Base-by-base conservation (phyloP, 768 basidiomycete genomes). In the Brasilioporus rufonigricans region DNA sequence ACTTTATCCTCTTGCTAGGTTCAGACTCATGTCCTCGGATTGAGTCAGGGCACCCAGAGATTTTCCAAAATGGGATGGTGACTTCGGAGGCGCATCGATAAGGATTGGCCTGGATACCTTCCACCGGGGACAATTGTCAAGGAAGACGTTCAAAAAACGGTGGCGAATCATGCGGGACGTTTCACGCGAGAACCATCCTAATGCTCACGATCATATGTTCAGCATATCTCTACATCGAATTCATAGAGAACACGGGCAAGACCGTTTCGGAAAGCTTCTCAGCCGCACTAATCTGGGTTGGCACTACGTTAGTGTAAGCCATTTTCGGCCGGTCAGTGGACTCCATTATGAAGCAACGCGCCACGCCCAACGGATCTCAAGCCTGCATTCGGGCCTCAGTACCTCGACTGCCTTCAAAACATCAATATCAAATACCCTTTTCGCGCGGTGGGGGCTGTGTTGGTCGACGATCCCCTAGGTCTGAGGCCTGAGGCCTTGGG, bases 31-130 rank as follows among this genome's bases (percentile, higher is more conserved):
- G 56, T 63, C 56, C 64, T 65, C 64, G 66, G 66, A 57, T 23
- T 33, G 32, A 23, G 52, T 60, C 49, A 44, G 33, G n/a, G 26
- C 19, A 39, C 5, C 16, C 27, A 41, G 12, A 23, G 38, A 24
- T 1, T 44, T 61, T 46, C 61, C 49, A 41, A 61, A 73, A 58
- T 4, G 13, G 9, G 40, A 35, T 10, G 4, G 3, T 23, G 45
- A 48, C 57, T 59, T n/a, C n/a, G n/a, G 62, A 64, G 61, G 62
- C 36, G 53, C 60, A 73, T 71, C 71, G 70, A 71, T 71, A 65
- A 71, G 62, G 46, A 53, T 57, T 49, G 49, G 53, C 56, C 48
- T 43, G 52, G 39, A 29, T 43, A 49, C 48, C 44, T 48, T 54
- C 46, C 43, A 23, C 45, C 52, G 55, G 60, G 50, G 24, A 40